Evolutionary conservation across 345 rosid genomes (phyloP), one percentile per base, ranked within the genome.

Genomic region (Gossypium turneri): DNA sequence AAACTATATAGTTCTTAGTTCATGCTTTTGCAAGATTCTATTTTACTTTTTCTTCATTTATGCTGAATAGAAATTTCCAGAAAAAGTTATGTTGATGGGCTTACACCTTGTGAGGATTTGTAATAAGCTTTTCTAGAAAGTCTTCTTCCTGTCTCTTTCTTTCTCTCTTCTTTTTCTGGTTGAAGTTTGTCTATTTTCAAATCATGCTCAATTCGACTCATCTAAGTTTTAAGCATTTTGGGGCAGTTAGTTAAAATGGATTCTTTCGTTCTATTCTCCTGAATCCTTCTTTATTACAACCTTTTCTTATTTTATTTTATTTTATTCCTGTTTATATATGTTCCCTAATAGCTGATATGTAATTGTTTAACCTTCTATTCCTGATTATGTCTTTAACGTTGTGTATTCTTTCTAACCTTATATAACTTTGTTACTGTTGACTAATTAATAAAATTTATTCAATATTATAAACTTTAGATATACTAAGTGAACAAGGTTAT

Each of bases 31-130:
- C 55, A 24, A 67, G 72, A 47, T 16, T 67, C 50, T 41, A 67
- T 34, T 34, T 34, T 34, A 4, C 41, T 60, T 24, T 34, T 74
- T 50, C 51, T 67, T 27, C 43, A 13, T 47, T 70, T 44, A 44
- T 73, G 64, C 47, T 56, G 13, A 47, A 17, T 66, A 76, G n/a
- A 66, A 34, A 38, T 63, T 24, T 15, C 50, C n/a, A 64, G 48
- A 41, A 64, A 64, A n/a, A 8, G 25, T 64, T 9, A 48, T n/a
- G 25, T n/a, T 64, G 48, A 64, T 64, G 15, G 13, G 25, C 43
- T 64, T 64, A 64, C 25, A n/a, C 13, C 48, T 38, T 9, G 7
- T 38, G 22, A n/a, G 47, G 47, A 16, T 34, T 38, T 38, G 1
- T 17, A 34, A 34, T 34, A 34, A 17, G 68, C 20, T 64, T 38